phyloP scores from a whole-genome alignment of 2,329 filamentous ascomycete species.

The Cladophialophora carrionii region DNA sequence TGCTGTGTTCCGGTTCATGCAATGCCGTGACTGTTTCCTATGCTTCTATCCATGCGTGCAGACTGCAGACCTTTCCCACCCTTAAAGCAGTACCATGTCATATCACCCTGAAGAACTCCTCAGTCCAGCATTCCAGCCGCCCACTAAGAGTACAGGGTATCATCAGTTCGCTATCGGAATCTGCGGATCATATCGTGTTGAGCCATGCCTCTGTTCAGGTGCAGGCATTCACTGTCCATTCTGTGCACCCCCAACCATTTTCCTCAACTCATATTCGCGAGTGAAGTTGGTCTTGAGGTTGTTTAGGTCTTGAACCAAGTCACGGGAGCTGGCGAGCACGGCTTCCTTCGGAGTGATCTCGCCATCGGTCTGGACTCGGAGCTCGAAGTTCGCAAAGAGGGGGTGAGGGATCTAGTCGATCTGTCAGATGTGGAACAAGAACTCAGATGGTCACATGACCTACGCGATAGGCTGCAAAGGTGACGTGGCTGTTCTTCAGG shows the following conservation, averaged over 20 bases:
- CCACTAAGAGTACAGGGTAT: constrained; percentile 32
- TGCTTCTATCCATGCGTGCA: neutral
- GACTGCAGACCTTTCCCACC: neutral
- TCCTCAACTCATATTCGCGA: constrained; percentile 85
- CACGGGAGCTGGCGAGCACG: constrained; percentile 76
- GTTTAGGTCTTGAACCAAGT: constrained; percentile 78
- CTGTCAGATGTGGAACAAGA: neutral
- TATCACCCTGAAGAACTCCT: constrained; percentile 2
- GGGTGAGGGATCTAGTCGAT: constrained; percentile 49
- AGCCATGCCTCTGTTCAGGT: neutral
- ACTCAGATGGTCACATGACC: constrained; percentile 39
- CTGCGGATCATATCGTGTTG: neutral
- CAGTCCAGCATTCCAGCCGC: constrained; percentile 15
- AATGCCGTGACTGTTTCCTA: neutral
- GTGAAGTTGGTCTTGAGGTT: constrained; percentile 85
- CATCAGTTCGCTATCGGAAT: constrained; percentile 4
- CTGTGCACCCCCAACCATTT: constrained; percentile 73
- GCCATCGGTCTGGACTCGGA: constrained; percentile 92
- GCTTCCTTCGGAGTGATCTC: constrained; percentile 86
- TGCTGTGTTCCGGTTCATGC: neutral
- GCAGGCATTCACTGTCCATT: constrained; percentile 37
- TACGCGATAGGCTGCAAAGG: constrained; percentile 92
- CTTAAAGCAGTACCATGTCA: neutral
- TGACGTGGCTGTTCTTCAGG: constrained; percentile 78
- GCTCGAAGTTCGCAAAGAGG: constrained; percentile 59